Percentiles rank a stretch among this genome's conserved stretches.
phyloP scores from a whole-genome alignment of 495 filamentous ascomycete species.

The Hypoxylon rickii region DNA sequence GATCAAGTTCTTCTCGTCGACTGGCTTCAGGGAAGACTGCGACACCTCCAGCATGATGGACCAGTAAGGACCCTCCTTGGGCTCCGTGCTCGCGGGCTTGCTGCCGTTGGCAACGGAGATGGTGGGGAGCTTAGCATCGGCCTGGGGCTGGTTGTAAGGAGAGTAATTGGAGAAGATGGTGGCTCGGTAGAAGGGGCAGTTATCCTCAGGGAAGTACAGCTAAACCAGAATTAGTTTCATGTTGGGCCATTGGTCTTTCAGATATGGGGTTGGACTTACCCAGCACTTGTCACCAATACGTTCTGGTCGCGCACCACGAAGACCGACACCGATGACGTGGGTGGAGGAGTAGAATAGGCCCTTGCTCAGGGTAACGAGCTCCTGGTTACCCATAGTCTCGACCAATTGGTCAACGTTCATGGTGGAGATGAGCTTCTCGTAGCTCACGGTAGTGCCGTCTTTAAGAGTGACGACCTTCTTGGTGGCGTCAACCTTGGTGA shows the following conservation, averaged over 20 bases:
- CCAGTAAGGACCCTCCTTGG: slow-evolving; percentile 94
- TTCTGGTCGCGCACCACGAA: slow-evolving; percentile 90
- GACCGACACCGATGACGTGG: slow-evolving; percentile 94
- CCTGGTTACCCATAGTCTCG: slow-evolving; percentile 83
- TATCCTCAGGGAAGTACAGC: slow-evolving; percentile 99
- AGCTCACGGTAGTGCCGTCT: slow-evolving; percentile 88
- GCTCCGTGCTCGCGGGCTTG: slow-evolving; percentile 67
- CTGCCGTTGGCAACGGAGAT: slow-evolving; percentile 82
- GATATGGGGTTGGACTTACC: slow-evolving; percentile 54
- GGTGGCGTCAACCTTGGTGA: slow-evolving; percentile 82
- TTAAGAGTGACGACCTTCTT: slow-evolving; percentile 80
- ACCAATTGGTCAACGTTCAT: slow-evolving; percentile 94
- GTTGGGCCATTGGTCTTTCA: background rate
- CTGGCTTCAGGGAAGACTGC: slow-evolving; percentile 92
- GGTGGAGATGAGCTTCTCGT: slow-evolving; percentile 90
- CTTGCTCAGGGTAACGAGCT: slow-evolving; percentile 82
- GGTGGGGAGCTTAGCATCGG: slow-evolving; percentile 83
- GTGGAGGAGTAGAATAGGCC: slow-evolving; percentile 95
- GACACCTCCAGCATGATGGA: slow-evolving; percentile 99
- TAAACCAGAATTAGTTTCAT: slow-evolving; percentile 37
- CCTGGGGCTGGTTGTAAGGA: slow-evolving; percentile 91
- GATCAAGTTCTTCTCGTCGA: slow-evolving; percentile 80
- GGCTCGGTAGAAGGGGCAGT: slow-evolving; percentile 99
- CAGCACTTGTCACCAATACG: slow-evolving; percentile 99
- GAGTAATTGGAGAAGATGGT: slow-evolving; percentile 99